These are phyloP conservation scores for Aspergillus sclerotiicarbonarius DNA, from an alignment of 495 filamentous ascomycete genomes.

Conservation along the genomic window DNA sequence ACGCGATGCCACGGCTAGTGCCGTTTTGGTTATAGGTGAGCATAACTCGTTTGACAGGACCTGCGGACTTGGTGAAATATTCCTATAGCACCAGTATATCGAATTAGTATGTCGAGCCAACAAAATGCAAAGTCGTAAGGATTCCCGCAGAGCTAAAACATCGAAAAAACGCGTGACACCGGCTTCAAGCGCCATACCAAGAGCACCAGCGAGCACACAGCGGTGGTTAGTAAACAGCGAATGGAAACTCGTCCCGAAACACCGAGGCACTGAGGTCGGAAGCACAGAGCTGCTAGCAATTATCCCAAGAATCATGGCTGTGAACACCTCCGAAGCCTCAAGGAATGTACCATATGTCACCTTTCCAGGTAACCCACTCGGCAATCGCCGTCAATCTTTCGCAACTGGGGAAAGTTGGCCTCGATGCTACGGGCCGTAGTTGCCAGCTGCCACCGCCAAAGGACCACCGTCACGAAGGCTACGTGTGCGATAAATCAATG, in stretches of 20 bases:
- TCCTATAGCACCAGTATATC: constrained; percentile 65
- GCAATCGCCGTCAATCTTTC: not conserved
- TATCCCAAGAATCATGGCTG: not conserved
- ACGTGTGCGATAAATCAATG: not conserved
- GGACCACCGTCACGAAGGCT: not conserved
- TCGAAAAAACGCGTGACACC: constrained; percentile 30
- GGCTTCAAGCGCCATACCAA: constrained; percentile 29
- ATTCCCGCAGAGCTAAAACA: constrained; percentile 24
- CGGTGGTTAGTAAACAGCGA: constrained; percentile 47
- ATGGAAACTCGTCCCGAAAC: not conserved
- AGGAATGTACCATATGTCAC: not conserved
- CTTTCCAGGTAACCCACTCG: not conserved
- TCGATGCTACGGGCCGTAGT: not conserved
- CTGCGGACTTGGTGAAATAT: constrained; percentile 87
- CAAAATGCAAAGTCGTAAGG: constrained; percentile 17
- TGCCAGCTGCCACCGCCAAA: not conserved
- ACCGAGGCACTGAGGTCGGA: not conserved
- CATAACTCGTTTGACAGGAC: constrained; percentile 81
- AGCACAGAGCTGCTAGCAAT: not conserved
- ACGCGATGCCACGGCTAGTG: constrained; percentile 83
- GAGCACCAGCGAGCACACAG: constrained; percentile 73
- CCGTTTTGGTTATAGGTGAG: constrained; percentile 92
- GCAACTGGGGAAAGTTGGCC: not conserved
- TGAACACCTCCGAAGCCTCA: not conserved
- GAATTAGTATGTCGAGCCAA: constrained; percentile 42